Evolutionary conservation across 768 basidiomycete genomes (phyloP), one percentile per base, ranked within the genome.

Genomic region (Termitomyces sp.): DNA sequence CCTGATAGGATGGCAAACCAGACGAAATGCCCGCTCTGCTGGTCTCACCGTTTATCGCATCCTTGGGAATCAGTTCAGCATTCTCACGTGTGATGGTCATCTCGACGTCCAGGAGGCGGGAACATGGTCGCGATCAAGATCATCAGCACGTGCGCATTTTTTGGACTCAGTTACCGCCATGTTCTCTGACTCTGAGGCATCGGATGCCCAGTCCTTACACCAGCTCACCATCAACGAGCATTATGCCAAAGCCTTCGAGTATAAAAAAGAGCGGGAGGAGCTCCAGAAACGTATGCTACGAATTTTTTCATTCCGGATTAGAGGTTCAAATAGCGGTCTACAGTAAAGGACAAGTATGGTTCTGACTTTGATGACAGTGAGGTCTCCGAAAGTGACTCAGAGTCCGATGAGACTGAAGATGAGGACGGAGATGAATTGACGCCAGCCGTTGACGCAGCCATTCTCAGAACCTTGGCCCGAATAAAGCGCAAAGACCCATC

Each of bases 351-450:
- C 54, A 92, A 94, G 72, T 92, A 94, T 69, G 89, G 91, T 22
- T 89, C 88, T 0, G 88, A 90, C 66, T 74, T 72, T 40, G 85
- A 86, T 36, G 79, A 75, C 1, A 77, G 76, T 18, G 84, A 80
- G 2, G 74, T 71, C n/a, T 68, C 68, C 4, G 77, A 79, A 8
- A 77, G 78, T 7, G 88, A 89, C 66, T 89, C 87, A 0, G 90
- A 92, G 67, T 81, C 82, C 30, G 87, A 83, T 44, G 91, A 93
- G 65, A 84, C 84, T 2, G 95, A 98, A 67, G 95, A 98, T 68
- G 91, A 94, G 66, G 90, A 96, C 57, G 97, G 94, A 14, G 92
- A 93, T 63, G 92, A 98, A 68, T 82, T 98, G 52, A 98, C 95
- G 0, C 94, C 94, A 4, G 87, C 87, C 0, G 84, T 98, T 51